Base-by-base conservation (phyloP, 1,284 basidiomycete genomes). In the Leccinum solheimii region DNA sequence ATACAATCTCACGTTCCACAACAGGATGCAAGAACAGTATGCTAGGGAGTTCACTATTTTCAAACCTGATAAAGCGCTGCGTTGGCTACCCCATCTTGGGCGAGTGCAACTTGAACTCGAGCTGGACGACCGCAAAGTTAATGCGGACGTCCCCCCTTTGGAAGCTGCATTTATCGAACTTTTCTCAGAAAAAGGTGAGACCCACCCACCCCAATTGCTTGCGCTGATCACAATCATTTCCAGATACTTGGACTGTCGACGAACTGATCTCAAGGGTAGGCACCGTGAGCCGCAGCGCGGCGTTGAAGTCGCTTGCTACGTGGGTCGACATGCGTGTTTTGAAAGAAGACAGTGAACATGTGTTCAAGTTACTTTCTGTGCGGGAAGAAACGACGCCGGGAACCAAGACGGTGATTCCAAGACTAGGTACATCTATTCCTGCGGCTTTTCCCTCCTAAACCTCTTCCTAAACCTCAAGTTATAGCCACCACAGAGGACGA, bases 161-260 rank as follows among this genome's bases (percentile, higher is more conserved):
- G 94, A 97, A 74, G 96, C 95, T 7, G 90, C 92, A 0, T 85
- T 97, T 60, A 87, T 95, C 49, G 94, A 97, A 70, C 77, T 95
- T 5, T 97, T 97, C 73, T 89, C 88, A 1, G 78, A 84, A 59
- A 84, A 87, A 73, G 80, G 91, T 87, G 56, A 30, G 58, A 60
- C 13, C n/a, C 45, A 13, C 21, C 27, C 1, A 3, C 8, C 7
- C 36, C 5, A 3, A 26, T 27, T 14, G 40, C 14, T 40, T 57
- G 3, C 14, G 38, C 38, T 52, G 48, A 62, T 34, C 16, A 23
- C 14, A 19, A 19, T 14, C 5, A 53, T 62, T 7, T 32, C 21
- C 66, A 94, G 93, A 84, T 64, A 76, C 78, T 1, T 93, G 90
- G 90, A 81, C 81, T 1, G 77, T 91, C 36, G 82, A 86, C 23